Percentiles rank a stretch among this genome's conserved stretches.
phyloP scores from a whole-genome alignment of 306 rosid genomes.

The Ochetophila trinervis region DNA sequence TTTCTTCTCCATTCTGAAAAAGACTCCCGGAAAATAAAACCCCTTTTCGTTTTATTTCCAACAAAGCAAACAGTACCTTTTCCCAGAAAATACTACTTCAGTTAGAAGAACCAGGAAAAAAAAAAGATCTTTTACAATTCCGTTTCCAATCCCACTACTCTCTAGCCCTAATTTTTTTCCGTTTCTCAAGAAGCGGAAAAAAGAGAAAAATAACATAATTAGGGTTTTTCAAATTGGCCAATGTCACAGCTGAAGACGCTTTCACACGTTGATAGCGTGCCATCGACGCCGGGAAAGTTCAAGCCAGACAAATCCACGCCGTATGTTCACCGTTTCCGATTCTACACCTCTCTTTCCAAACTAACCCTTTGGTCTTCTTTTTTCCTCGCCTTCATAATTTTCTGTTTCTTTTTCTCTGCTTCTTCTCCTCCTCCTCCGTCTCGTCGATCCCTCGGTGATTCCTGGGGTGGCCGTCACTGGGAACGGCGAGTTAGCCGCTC shows the following conservation, averaged over 20 bases:
- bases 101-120: too few species aligned
- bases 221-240: slow-evolving; percentile 10
- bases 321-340: slow-evolving; percentile 53
- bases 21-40: neutral
- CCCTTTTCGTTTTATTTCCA: slow-evolving; percentile 12
- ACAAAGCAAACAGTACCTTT: slow-evolving; percentile 13
- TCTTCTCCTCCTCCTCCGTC: slow-evolving; percentile 35
- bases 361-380: slow-evolving; percentile 58
- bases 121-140: neutral
- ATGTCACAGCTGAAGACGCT: slow-evolving; percentile 55
- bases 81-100: neutral
- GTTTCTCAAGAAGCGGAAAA: neutral
- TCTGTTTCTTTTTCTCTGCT: slow-evolving; percentile 37
- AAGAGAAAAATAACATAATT: neutral
- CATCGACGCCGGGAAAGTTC: slow-evolving; percentile 77
- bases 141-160: neutral
- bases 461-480: slow-evolving; percentile 83
- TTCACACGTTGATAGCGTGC: slow-evolving; percentile 52
- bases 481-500: slow-evolving; percentile 69
- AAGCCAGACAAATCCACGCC: slow-evolving; percentile 61
- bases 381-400: slow-evolving; percentile 46
- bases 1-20: neutral
- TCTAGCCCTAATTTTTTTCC: slow-evolving; percentile 3
- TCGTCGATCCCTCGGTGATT: slow-evolving; percentile 39
- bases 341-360: slow-evolving; percentile 47